Base-by-base conservation (phyloP, 1,139 yeast genomes). In the Kodamaea anthophila region DNA sequence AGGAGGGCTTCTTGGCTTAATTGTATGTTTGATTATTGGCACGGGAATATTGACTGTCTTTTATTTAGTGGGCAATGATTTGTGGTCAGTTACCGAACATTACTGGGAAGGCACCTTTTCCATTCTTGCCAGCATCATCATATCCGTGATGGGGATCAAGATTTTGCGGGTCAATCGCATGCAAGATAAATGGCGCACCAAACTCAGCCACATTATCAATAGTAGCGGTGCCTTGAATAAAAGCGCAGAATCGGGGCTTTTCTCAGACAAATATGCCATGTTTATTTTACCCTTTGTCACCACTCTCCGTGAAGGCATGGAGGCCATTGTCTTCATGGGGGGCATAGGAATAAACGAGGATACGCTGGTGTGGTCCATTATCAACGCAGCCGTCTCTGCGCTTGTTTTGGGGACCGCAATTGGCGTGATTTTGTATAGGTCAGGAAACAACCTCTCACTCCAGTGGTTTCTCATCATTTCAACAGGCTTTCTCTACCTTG, bases 141-240 rank as follows among this genome's bases (percentile, higher is more conserved):
- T 65, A 12, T 62, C 71, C 1, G 51, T 60, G 5, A 65, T 65
- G 72, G 72, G 71, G 1, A 42, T 63, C 13, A 63, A 65, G 33
- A 60, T 65, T 9, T 49, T 65, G 19, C 46, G 71, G 21, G 67
- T 65, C 14, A 61, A 53, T 34, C 79, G 82, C 49, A 75, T 86
- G 86, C 85, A 84, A 58, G 76, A 75, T 38, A 86, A 86, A 56
- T 87, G 96, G 96, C 74, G 82, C 46, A 58, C 72, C 34, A 84
- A 83, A 54, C 68, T 84, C 24, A 33, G 46, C 13, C 20, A 24
- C 5, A 18, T 40, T 3, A 29, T 43, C 9, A 22, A 24, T 9
- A 31, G 28, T 10, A 34, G 34, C 3, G 32, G 39, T 14, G 29
- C 36, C 3, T 26, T 38, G 24, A 34, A 30, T 13, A 31, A 21